phyloP scores from a whole-genome alignment of 371 early-diverging fungal genomes.

The Saksenaea vasiformis region DNA sequence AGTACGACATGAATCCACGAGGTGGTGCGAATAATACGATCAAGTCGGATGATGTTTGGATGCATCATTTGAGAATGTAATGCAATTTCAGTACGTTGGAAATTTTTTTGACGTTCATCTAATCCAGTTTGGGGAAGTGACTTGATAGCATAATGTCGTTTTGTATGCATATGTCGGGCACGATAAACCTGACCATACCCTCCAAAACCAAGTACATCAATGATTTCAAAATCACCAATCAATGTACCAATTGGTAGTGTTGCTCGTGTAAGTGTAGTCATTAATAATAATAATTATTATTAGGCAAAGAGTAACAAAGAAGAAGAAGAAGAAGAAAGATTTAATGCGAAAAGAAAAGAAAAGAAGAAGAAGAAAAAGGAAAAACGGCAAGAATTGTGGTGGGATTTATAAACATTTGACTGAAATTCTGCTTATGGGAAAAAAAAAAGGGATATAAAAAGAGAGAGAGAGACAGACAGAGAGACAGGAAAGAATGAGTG shows the following conservation, averaged over 20 bases:
- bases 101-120: constrained; percentile 47
- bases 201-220: constrained; percentile 65
- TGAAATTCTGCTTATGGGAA: not conserved
- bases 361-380: not conserved
- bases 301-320: not conserved
- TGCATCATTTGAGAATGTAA: constrained; percentile 70
- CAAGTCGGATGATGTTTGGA: constrained; percentile 69
- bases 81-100: constrained; percentile 68
- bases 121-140: constrained; percentile 58
- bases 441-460: no score
- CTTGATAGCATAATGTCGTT: constrained; percentile 62
- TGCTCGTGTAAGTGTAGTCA: constrained; percentile 9
- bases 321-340: not conserved
- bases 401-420: not conserved
- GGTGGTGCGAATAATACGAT: constrained; percentile 58
- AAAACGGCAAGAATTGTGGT: not conserved
- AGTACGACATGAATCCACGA: constrained; percentile 70
- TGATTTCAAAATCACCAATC: constrained; percentile 38
- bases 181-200: constrained; percentile 75
- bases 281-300: not conserved
- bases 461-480: not conserved
- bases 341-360: not conserved
- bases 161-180: constrained; percentile 43
- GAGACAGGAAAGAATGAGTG: no score
- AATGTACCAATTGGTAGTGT: constrained; percentile 29